Percentiles rank a stretch among this genome's conserved stretches.
Conservation (phyloP, 345 rosid species). For the Odontarrhena argentea region DNA sequence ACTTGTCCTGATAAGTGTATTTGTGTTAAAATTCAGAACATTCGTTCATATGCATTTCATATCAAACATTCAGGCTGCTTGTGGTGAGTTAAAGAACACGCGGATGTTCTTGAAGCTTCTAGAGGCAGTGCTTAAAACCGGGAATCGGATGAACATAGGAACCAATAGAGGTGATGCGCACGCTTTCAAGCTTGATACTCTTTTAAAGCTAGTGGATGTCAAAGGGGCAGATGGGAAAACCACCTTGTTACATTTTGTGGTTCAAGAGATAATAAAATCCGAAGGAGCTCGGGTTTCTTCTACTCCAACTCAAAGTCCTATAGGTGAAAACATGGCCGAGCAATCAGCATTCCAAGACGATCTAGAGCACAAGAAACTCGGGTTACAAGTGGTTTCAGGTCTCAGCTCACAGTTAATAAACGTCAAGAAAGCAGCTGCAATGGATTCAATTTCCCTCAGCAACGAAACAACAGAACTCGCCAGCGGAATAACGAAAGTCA, state of each 20-base stretch:
- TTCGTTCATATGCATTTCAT: neutral
- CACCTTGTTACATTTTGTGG: conserved; percentile 86
- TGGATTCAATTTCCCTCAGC: conserved; percentile 73
- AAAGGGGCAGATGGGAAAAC: conserved; percentile 93
- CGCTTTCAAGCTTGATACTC: conserved; percentile 96
- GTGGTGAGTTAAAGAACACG: conserved; percentile 75
- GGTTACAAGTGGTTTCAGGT: conserved; percentile 82
- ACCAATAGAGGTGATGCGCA: conserved; percentile 93
- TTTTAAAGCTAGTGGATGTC: conserved; percentile 79
- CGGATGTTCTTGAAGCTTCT: conserved; percentile 84
- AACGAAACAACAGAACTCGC: conserved; percentile 60
- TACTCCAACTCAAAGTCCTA: conserved; percentile 39
- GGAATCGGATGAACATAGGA: conserved; percentile 92
- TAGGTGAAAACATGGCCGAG: conserved; percentile 43
- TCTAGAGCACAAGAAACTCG: conserved; percentile 67
- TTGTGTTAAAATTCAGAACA: conserved; percentile 15
- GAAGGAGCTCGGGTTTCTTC: conserved; percentile 71
- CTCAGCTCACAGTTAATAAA: conserved; percentile 75
- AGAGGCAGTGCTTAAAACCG: conserved; percentile 92
- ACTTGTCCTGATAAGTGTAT: neutral
- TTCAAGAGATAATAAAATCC: conserved; percentile 78
- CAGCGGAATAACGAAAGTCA: conserved; percentile 56
- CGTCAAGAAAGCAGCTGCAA: conserved; percentile 88
- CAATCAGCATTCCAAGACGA: conserved; percentile 61
- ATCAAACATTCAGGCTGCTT: conserved; percentile 60